Percentiles rank a stretch among this genome's conserved stretches.
Evolutionary conservation across 1,284 basidiomycete genomes (phyloP).

Genomic region (Cutaneotrichosporon sp.): DNA sequence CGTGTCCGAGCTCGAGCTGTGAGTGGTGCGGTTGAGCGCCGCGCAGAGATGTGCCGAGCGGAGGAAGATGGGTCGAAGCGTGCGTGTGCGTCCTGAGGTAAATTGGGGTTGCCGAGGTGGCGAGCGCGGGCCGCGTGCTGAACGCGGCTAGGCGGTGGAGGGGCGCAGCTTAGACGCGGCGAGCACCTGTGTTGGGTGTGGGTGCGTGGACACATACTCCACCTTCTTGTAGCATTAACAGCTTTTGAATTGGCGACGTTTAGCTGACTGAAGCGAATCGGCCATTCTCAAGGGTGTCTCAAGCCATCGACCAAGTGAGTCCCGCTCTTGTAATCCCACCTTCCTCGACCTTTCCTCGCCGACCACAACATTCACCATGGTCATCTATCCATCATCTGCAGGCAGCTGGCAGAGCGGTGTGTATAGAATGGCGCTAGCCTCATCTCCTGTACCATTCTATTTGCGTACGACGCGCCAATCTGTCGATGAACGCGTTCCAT

Average conservation of each 20-base stretch:
- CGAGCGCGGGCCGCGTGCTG: too few relatives aligned
- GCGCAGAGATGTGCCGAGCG: neutral
- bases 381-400: neutral
- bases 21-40: conserved; percentile 3
- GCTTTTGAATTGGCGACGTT: neutral
- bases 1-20: conserved; percentile 29
- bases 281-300: conserved; percentile 38
- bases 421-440: too few relatives aligned
- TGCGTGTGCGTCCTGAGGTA: too few relatives aligned
- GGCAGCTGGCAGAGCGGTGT: too few relatives aligned
- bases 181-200: neutral
- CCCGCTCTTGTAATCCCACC: neutral
- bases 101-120: too few relatives aligned
- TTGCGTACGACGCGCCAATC: too few relatives aligned
- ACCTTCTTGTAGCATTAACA: too few relatives aligned
- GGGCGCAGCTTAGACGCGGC: too few relatives aligned
- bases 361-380: too few relatives aligned
- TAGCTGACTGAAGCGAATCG: conserved; percentile 32
- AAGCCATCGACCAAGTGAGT: conserved; percentile 34
- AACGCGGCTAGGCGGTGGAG: neutral
- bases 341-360: neutral
- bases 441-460: too few relatives aligned
- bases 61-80: neutral
- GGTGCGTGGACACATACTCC: too few relatives aligned
- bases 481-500: too few relatives aligned